These are phyloP conservation scores for Phytopythium boreale DNA, from an alignment of 352 stramenopile species.

Conservation along the genomic window DNA sequence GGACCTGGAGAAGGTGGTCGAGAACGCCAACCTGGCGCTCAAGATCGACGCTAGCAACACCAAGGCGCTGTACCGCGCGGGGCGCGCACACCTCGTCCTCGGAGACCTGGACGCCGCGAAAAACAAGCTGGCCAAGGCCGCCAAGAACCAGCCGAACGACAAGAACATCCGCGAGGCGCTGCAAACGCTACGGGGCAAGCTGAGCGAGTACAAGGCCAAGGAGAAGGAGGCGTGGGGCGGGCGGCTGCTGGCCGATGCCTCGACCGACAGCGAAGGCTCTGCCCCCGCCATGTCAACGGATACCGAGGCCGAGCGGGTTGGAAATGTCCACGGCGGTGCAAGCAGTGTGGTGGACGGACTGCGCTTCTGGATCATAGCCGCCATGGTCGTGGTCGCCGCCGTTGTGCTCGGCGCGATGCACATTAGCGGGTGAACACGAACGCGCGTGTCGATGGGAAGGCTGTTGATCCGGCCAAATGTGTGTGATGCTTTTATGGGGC, in stretches of 20 bases:
- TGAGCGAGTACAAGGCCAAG: slow-evolving; percentile 45
- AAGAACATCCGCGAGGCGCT: slow-evolving; percentile 65
- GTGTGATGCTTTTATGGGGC: slow-evolving; percentile 12
- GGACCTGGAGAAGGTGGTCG: slow-evolving; percentile 45
- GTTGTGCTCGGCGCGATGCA: slow-evolving; percentile 30
- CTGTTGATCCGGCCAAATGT: slow-evolving; percentile 7
- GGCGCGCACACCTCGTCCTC: slow-evolving; percentile 51
- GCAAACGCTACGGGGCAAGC: slow-evolving; percentile 43
- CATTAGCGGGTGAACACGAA: slow-evolving; percentile 22
- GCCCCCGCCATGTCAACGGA: slow-evolving; percentile 5
- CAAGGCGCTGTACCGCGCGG: slow-evolving; percentile 83
- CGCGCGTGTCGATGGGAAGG: background rate
- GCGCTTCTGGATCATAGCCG: slow-evolving; percentile 27
- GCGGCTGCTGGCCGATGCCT: slow-evolving; percentile 30
- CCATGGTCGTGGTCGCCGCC: slow-evolving; percentile 33
- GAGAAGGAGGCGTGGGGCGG: slow-evolving; percentile 77
- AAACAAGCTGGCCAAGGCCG: slow-evolving; percentile 64
- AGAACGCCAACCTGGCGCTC: slow-evolving; percentile 69
- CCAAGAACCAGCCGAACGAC: slow-evolving; percentile 59
- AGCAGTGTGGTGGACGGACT: slow-evolving; percentile 12
- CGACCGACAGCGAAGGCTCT: slow-evolving; percentile 5
- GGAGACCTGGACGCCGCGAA: slow-evolving; percentile 57
- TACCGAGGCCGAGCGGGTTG: too few relatives aligned
- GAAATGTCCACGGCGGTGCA: background rate
- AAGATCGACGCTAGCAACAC: slow-evolving; percentile 71